Conservation (phyloP, 176 grass and related monocot species). For the Chloris gayana region DNA sequence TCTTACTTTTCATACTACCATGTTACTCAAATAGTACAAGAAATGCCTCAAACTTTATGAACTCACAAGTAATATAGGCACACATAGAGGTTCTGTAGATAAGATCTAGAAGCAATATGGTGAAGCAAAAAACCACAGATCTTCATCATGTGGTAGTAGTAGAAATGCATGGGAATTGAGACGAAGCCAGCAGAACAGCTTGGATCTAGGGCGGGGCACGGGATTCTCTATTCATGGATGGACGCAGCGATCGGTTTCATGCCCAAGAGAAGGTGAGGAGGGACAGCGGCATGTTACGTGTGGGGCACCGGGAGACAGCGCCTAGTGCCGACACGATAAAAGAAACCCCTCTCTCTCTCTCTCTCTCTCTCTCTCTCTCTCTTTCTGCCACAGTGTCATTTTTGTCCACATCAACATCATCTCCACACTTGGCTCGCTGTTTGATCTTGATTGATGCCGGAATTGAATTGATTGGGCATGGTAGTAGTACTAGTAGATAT, state of each 20-base stretch:
- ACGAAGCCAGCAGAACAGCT: neutral
- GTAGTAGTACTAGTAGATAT: too few species aligned
- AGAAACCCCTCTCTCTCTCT: constrained; percentile 33
- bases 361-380: neutral
- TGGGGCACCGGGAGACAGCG: constrained; percentile 54
- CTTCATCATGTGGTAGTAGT: neutral
- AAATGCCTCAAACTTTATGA: too few species aligned
- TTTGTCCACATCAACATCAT: constrained; percentile 59
- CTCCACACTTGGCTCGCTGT: constrained; percentile 31
- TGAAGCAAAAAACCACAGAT: neutral
- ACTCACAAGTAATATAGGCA: too few species aligned
- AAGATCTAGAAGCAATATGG: too few species aligned
- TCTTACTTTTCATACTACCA: too few species aligned
- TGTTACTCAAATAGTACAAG: too few species aligned
- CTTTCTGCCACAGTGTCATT: constrained; percentile 37
- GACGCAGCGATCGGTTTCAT: neutral
- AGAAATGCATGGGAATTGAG: neutral
- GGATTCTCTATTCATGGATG: constrained; percentile 5
- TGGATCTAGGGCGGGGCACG: constrained; percentile 40
- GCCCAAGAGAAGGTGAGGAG: neutral
- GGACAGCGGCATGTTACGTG: constrained; percentile 54
- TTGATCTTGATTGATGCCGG: constrained; percentile 25
- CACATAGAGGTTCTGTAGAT: too few species aligned
- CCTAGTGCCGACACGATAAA: constrained; percentile 70
- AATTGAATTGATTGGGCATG: neutral